phyloP scores from a whole-genome alignment of 2,329 filamentous ascomycete genomes.

The Trichophyton equinum region DNA sequence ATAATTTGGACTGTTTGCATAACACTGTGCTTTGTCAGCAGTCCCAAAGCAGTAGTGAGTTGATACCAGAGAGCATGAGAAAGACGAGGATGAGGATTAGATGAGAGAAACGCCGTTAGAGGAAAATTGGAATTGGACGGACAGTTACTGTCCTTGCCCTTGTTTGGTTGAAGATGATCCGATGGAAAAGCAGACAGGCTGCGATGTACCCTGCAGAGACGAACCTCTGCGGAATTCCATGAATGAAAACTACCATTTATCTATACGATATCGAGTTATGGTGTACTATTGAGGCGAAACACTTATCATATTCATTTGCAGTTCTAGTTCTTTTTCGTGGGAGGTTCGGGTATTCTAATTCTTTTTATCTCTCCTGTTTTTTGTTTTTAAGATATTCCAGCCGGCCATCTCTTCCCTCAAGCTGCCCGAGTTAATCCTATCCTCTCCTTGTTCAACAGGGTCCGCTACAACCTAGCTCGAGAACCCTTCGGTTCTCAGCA shows the following conservation, averaged over 20 bases:
- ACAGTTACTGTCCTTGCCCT: too few relatives aligned
- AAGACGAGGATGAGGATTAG: neutral
- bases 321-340: neutral
- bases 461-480: neutral
- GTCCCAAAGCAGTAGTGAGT: neutral
- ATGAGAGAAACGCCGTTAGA: too few relatives aligned
- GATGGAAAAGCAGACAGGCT: too few relatives aligned
- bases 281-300: neutral
- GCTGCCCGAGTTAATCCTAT: neutral
- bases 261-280: neutral
- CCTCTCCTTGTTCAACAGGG: neutral
- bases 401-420: neutral
- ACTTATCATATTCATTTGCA: neutral
- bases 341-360: constrained; percentile 1
- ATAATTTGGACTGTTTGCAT: neutral
- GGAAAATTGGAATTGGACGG: too few relatives aligned
- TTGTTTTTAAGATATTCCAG: neutral
- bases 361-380: neutral
- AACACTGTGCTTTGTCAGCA: neutral
- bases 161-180: too few relatives aligned
- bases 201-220: too few relatives aligned
- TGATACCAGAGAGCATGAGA: neutral
- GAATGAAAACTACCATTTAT: neutral
- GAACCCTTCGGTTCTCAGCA: neutral
- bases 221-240: too few relatives aligned